phyloP scores from a whole-genome alignment of 1,284 basidiomycete genomes.

The Puccinia coronata region DNA sequence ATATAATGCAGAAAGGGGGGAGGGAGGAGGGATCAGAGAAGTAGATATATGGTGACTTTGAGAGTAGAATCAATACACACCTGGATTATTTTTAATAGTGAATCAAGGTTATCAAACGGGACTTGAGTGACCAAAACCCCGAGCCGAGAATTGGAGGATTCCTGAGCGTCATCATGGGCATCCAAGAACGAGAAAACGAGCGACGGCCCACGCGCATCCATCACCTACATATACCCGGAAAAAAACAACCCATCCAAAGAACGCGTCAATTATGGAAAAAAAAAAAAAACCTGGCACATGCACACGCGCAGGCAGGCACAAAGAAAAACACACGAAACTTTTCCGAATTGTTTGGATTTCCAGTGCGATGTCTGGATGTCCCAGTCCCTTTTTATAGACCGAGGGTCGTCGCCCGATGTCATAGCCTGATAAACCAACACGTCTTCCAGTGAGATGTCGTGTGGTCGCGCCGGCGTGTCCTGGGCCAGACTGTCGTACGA shows the following conservation, averaged over 20 bases:
- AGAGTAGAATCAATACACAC: background rate
- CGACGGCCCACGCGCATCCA: background rate
- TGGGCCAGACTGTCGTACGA: background rate
- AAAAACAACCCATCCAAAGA: background rate
- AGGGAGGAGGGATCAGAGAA: too few species aligned
- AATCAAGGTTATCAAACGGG: constrained; percentile 21
- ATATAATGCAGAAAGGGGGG: background rate
- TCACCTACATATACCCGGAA: background rate
- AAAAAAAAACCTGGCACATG: background rate
- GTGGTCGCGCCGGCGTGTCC: background rate
- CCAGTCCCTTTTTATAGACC: background rate
- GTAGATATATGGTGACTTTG: background rate
- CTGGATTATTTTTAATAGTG: constrained; percentile 40
- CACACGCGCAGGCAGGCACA: background rate
- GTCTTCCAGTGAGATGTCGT: background rate
- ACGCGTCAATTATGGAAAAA: background rate
- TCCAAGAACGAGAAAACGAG: background rate
- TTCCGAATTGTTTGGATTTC: constrained; percentile 27
- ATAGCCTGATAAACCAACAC: background rate
- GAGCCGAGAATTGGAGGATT: background rate
- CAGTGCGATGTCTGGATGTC: background rate
- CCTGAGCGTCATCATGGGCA: background rate
- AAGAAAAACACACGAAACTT: background rate
- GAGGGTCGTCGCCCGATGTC: background rate
- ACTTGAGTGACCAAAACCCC: constrained; percentile 27